Evolutionary conservation across 441 rosid genomes (phyloP), one percentile per base, ranked within the genome.

Genomic region (Arabidopsis hybrid): DNA sequence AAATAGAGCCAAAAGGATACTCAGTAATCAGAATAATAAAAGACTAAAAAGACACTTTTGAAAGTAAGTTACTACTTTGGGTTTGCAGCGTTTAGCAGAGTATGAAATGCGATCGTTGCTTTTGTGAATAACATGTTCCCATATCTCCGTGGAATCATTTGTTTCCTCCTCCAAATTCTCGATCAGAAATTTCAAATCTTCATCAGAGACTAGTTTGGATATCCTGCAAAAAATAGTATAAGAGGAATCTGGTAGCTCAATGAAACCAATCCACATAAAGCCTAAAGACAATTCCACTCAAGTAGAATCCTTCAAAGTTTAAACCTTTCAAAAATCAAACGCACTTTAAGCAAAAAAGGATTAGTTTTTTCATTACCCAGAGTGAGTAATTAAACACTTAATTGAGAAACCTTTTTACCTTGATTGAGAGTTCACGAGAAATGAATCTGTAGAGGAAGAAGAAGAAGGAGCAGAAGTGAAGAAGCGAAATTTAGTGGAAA

Each of bases 81-180:
- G 85, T 62, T 73, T 89, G 85, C 88, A 90, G 95, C 91, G 85
- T 75, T 85, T 83, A 7, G 94, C 97, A 13, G 61, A 71, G 79
- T 92, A 94, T 32, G 86, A 86, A 6, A 94, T 43, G 14, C 75
- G 80, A 68, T 66, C 46, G 68, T 84, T 92, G 66, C 76, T 80
- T 79, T 83, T 94, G 57, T 85, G 72, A 3, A 85, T 78, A 43
- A 88, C 82, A 73, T 72, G 47, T 72, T 89, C 94, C 99, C 99
- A 94, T 35, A 71, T 82, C 73, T 87, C 92, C 36, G 53, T 69
- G 32, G 17, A 65, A 21, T 61, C 72, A 45, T 45, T 35, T 35
- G 78, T 81, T 13, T 52, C 91, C 42, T 78, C 91, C 83, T 21
- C 26, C 26, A 91, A 71, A 46, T 75, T 83, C 2, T 79, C 79